Base-by-base conservation (phyloP, 768 basidiomycete species). In the Psilocybe sp. region DNA sequence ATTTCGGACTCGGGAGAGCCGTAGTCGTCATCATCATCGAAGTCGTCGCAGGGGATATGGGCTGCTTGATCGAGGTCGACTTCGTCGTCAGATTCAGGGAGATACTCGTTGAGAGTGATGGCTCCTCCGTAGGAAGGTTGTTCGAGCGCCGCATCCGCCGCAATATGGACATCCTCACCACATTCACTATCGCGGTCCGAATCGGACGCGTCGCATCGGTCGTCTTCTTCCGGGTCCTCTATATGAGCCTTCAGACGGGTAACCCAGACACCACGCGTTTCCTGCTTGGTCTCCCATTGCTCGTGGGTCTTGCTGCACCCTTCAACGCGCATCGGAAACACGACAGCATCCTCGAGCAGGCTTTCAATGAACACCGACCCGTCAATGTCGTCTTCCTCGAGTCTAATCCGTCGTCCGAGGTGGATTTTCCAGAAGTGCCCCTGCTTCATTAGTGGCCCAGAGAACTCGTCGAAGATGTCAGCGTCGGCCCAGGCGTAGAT, bases 401-500 rank as follows among this genome's bases (percentile, higher is more conserved):
- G 61, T 28, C 54, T 32, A 23, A 76, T 52, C 7, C 67, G 46
- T 16, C 74, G 52, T 5, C 73, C 74, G 11, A 75, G 64, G 43
- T 66, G 62, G 7, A 75, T 72, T 48, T 70, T 69, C 74, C 74
- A 74, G 8, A 53, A 50, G 48, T 71, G 65, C 3, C 66, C 70
- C 20, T 57, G 14, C 13, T 59, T 50, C 64, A 76, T 72, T 9
- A 49, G 59, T 1, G 66, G 64, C 0, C 68, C 67, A 0, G 65
- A 49, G 48, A 72, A 72, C 14, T 68, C 62, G 0, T 67, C 60
- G 39, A 61, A 70, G 2, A 73, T 43, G 47, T 73, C 66, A 0
- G 66, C 66, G 63, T 63, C 67, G 1, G 70, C 72, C 32, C 66
- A 55, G 6, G 52, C 52, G 12, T 49, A 49, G 54, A 73, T 75